phyloP scores from a whole-genome alignment of 2,329 filamentous ascomycete genomes.

The Orbilia javanica region DNA sequence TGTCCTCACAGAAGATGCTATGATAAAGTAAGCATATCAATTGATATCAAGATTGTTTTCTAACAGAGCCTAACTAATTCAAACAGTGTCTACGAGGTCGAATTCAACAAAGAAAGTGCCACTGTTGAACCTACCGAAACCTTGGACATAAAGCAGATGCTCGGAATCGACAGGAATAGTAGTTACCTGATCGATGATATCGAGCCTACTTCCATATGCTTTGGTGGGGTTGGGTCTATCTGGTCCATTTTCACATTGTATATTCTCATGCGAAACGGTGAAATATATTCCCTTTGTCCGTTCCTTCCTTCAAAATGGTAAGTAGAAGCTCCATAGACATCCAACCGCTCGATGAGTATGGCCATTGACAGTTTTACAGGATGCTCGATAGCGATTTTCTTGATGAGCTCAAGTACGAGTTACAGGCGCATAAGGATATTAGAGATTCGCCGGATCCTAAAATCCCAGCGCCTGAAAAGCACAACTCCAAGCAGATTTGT shows the following conservation, averaged over 20 bases:
- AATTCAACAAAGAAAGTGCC: conserved; percentile 43
- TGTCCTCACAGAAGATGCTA: conserved; percentile 50
- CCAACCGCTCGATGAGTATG: conserved; percentile 65
- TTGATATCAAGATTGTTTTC: neutral
- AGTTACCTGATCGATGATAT: conserved; percentile 95
- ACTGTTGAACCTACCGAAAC: conserved; percentile 52
- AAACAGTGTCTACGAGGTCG: conserved; percentile 50
- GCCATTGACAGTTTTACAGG: conserved; percentile 29
- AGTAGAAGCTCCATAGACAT: conserved; percentile 71
- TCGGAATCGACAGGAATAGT: conserved; percentile 76
- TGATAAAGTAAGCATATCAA: conserved; percentile 35
- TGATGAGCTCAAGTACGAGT: conserved; percentile 51
- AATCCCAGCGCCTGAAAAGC: conserved; percentile 31
- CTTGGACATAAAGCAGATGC: conserved; percentile 88
- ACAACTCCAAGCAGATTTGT: conserved; percentile 52
- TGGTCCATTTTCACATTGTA: conserved; percentile 98
- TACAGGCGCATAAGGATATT: conserved; percentile 42
- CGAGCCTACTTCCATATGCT: conserved; percentile 90
- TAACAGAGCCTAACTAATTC: neutral
- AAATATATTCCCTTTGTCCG: conserved; percentile 92
- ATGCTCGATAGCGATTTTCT: conserved; percentile 55
- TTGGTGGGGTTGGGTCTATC: conserved; percentile 79
- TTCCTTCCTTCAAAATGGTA: conserved; percentile 89
- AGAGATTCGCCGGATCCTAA: conserved; percentile 36
- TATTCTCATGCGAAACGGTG: conserved; percentile 93